phyloP scores from a whole-genome alignment of 129 eudicot genomes.

The Ambrosia trifida region DNA sequence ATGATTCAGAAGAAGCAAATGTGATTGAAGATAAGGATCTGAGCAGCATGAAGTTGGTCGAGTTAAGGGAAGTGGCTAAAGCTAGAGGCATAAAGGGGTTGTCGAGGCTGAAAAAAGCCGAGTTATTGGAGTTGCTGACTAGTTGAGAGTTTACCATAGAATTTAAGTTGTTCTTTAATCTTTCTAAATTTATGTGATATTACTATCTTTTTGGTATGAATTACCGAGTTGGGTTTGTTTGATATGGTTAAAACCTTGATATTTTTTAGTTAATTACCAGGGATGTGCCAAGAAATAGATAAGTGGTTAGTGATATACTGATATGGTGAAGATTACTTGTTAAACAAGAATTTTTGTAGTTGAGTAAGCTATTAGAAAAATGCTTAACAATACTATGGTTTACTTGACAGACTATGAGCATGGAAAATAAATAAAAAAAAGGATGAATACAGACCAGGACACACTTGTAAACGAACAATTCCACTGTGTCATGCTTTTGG shows the following conservation, averaged over 20 bases:
- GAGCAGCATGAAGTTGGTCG: conserved; percentile 67
- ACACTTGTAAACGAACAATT: no score
- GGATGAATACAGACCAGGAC: no score
- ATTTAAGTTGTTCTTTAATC: conserved; percentile 25
- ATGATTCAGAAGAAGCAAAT: conserved; percentile 42
- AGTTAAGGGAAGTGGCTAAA: conserved; percentile 78
- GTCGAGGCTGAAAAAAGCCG: conserved; percentile 75
- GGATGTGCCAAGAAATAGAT: neutral
- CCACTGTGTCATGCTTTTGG: no score
- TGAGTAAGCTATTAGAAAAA: no score
- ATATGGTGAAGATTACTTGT: neutral
- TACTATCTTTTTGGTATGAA: conserved; percentile 7
- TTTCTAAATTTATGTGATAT: conserved; percentile 12
- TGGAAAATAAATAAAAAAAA: no score
- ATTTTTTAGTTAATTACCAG: neutral
- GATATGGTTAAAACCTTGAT: neutral
- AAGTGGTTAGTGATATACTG: neutral
- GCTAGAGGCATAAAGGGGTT: conserved; percentile 83
- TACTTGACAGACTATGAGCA: neutral
- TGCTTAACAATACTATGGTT: neutral
- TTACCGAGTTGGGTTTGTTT: conserved; percentile 19
- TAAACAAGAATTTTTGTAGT: neutral
- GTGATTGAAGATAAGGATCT: conserved; percentile 29
- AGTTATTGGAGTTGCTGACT: conserved; percentile 63
- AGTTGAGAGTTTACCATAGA: conserved; percentile 31